A percentile compares a stretch with the other conserved stretches of the same genome.
These are phyloP conservation scores for Zizania latifolia DNA, from an alignment of 176 grass and related monocot species.

Conservation along the genomic window DNA sequence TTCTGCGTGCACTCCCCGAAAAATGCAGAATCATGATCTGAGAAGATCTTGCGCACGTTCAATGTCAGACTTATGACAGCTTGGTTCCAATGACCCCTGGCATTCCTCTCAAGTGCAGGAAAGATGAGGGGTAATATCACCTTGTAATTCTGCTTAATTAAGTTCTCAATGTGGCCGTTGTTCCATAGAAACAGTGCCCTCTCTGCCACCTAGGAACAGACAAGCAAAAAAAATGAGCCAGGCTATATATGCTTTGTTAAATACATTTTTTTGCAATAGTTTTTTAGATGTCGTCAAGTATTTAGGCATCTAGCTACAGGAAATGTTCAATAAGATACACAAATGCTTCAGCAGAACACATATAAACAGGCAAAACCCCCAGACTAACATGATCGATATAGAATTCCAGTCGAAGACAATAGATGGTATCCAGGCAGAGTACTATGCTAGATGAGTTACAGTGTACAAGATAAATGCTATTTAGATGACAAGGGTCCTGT, in stretches of 20 bases:
- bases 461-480: too few species aligned
- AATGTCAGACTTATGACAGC: slow-evolving; percentile 81
- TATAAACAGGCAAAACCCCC: neutral
- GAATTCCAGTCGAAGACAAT: neutral
- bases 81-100: slow-evolving; percentile 78
- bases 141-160: slow-evolving; percentile 96
- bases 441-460: neutral
- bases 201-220: slow-evolving; percentile 72
- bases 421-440: neutral
- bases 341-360: neutral
- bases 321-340: neutral
- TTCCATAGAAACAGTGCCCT: slow-evolving; percentile 96
- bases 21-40: slow-evolving; percentile 66
- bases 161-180: slow-evolving; percentile 89
- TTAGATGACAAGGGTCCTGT: neutral
- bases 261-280: neutral
- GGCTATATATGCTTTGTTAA: slow-evolving; percentile 8
- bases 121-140: slow-evolving; percentile 89
- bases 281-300: neutral
- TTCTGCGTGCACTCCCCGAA: slow-evolving; percentile 65
- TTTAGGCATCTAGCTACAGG: neutral
- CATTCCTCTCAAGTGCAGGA: slow-evolving; percentile 81
- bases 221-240: slow-evolving; percentile 6
- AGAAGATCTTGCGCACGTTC: slow-evolving; percentile 90
- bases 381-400: neutral